phyloP scores from a whole-genome alignment of 177 flowering plant genomes.

The Vitis hybrid region DNA sequence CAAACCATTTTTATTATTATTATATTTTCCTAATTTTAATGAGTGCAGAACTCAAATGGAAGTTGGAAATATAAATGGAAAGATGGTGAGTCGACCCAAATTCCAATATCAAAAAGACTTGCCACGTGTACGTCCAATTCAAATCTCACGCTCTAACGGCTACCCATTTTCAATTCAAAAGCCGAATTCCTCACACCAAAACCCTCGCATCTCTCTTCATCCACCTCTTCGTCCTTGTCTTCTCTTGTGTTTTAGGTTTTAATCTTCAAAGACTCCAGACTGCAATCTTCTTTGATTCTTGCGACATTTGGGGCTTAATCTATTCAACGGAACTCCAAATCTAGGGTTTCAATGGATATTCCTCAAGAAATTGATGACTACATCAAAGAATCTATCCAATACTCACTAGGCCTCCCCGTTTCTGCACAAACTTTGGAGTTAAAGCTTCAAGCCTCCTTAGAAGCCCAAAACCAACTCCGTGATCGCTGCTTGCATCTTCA shows the following conservation, averaged over 20 bases:
- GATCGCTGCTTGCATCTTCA: conserved; percentile 41
- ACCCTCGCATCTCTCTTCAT: not conserved
- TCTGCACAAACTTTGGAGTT: conserved; percentile 42
- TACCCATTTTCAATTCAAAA: not conserved
- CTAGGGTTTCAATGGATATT: conserved; percentile 43
- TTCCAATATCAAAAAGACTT: too few species aligned
- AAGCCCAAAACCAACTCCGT: conserved; percentile 46
- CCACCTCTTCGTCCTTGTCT: not conserved
- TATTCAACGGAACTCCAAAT: too few species aligned
- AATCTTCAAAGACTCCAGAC: not conserved
- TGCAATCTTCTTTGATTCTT: not conserved
- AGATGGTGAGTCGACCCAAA: too few species aligned
- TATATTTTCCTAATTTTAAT: too few species aligned
- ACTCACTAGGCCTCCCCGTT: conserved; percentile 68
- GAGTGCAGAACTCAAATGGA: too few species aligned
- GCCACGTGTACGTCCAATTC: too few species aligned
- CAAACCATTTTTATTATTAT: too few species aligned
- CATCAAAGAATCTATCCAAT: conserved; percentile 67
- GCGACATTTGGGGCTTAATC: not conserved
- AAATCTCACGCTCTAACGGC: too few species aligned
- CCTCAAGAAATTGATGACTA: conserved; percentile 64
- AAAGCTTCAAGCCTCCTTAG: conserved; percentile 62
- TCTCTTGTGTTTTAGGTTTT: not conserved
- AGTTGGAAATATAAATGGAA: too few species aligned
- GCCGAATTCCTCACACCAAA: too few species aligned